Base-by-base conservation (phyloP, 495 filamentous ascomycete genomes). In the Penicillium daleae region DNA sequence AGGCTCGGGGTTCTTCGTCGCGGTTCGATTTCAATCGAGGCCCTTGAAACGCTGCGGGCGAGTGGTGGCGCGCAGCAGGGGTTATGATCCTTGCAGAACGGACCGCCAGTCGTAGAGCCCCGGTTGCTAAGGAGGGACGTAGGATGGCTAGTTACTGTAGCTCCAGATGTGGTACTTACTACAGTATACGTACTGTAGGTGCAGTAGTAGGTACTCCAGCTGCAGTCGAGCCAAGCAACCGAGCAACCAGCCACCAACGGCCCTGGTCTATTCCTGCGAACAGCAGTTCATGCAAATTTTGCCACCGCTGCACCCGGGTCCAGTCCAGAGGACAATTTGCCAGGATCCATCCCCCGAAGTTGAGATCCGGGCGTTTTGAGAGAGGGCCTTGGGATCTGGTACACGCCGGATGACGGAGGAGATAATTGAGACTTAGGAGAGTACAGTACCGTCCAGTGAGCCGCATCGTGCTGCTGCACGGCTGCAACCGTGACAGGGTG, bases 261-360 rank as follows among this genome's bases (percentile, higher is more conserved):
- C 32, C 53, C 17, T 10, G 48, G 58, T 19, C n/a, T 46, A 22
- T 55, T 32, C 50, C 63, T 64, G 66, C 66, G 58, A 69, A 69
- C 69, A 26, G 39, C 52, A 54, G 69, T 71, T 71, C 69, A 71
- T 69, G 69, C 64, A 66, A 21, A 48, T 57, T 64, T 58, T 58
- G 54, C 57, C 46, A 51, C 7, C n/a, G 39, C 19, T 32, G 39
- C 3, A 57, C 17, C 40, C 27, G 27, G 55, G 24, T 57, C 24
- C 24, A 57, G 22, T 22, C 9, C 35, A 39, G 32, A 39, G 35
- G 27, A 39, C 1, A 6, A 44, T 27, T 21, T 29, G 27, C 15
- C 42, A 31, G 7, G 15, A 50, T 59, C 37, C 61, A 59, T 39
- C 49, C 56, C 40, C 49, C 49, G 22, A 55, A 24, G 19, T 46